Conservation (phyloP, 108 stramenopile species). For the Cyclotella atomus region DNA sequence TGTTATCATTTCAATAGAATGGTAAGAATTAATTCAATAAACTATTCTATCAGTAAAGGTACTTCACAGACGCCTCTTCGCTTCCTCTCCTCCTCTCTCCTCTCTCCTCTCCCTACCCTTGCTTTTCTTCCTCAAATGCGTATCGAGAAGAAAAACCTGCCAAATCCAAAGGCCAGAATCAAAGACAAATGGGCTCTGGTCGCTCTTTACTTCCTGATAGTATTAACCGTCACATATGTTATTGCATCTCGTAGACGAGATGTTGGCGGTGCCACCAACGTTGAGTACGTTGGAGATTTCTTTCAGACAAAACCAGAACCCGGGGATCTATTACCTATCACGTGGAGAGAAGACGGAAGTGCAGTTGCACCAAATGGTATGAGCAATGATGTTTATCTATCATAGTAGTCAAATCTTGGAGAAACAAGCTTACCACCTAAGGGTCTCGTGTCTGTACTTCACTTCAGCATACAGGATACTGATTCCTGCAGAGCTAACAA, state of each 20-base stretch:
- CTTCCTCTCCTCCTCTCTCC: no score
- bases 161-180: background rate
- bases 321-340: conserved; percentile 5
- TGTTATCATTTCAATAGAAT: background rate
- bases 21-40: background rate
- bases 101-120: no score
- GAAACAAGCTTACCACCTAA: no score
- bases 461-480: conserved; percentile 17
- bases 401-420: background rate
- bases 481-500: conserved; percentile 15
- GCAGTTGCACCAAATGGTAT: conserved; percentile 15
- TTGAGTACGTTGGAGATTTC: conserved; percentile 2
- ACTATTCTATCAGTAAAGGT: background rate
- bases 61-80: no score
- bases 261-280: background rate
- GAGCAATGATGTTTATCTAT: background rate
- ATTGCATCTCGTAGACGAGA: background rate
- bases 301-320: background rate
- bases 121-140: no score
- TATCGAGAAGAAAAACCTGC: background rate
- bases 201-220: background rate
- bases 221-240: background rate
- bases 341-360: conserved; percentile 12
- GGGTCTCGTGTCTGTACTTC: no score
- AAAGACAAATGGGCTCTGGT: background rate